Conservation (phyloP, 352 stramenopile genomes). For the Pythium monospermum region DNA sequence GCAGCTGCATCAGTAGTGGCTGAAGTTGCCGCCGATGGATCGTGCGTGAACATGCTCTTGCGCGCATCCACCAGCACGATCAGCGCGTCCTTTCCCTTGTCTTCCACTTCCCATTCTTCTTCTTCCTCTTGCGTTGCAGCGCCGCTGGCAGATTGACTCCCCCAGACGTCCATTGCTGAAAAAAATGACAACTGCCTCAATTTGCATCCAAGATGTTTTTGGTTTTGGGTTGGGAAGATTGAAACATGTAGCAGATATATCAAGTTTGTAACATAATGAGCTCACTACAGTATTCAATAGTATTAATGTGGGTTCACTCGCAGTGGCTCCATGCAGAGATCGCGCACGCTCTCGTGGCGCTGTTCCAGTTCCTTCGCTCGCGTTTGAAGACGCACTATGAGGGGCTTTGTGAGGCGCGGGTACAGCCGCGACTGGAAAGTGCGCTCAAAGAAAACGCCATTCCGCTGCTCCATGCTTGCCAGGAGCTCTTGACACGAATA, state of each 20-base stretch:
- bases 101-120: conserved; percentile 50
- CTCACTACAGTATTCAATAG: no score
- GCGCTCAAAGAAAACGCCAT: conserved; percentile 36
- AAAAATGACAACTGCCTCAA: no score
- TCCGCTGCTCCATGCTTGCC: conserved; percentile 20
- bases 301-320: conserved; percentile 19
- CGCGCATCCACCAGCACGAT: conserved; percentile 76
- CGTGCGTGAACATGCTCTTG: conserved; percentile 55
- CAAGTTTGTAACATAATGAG: no score
- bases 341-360: conserved; percentile 14
- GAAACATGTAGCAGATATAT: no score
- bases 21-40: conserved; percentile 21
- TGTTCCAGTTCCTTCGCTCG: conserved; percentile 12
- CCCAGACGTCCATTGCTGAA: conserved; percentile 18
- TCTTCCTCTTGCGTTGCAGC: conserved; percentile 19
- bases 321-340: conserved; percentile 16
- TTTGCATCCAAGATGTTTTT: no score
- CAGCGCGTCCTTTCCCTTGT: conserved; percentile 70
- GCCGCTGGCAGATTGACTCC: background rate
- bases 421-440: conserved; percentile 41
- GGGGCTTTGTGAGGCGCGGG: conserved; percentile 41
- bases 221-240: no score
- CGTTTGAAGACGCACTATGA: conserved; percentile 28
- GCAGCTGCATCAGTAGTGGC: conserved; percentile 8
- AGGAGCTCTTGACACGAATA: conserved; percentile 39